These are phyloP conservation scores for Colletotrichum musae DNA, from an alignment of 2,329 filamentous ascomycete species.

Conservation along the genomic window DNA sequence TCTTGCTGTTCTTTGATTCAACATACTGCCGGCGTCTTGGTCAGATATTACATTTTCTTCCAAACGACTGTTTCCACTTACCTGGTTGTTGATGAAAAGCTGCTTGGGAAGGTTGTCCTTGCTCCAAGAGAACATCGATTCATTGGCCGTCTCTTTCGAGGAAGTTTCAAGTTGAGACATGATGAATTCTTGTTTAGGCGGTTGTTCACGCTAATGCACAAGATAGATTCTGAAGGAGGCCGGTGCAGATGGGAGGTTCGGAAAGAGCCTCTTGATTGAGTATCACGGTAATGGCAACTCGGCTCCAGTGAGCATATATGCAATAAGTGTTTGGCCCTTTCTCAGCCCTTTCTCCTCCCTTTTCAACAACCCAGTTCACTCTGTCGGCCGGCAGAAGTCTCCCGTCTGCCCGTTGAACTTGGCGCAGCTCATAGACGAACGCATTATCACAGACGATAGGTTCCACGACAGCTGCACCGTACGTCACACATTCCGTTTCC, in stretches of 20 bases:
- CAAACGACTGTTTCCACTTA: constrained; percentile 22
- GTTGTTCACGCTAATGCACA: background rate
- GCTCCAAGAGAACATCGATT: constrained; percentile 45
- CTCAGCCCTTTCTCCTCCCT: background rate
- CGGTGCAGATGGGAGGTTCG: too few species aligned
- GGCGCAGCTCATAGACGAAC: constrained; percentile 11
- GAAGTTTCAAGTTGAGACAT: constrained; percentile 46
- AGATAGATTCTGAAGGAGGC: too few species aligned
- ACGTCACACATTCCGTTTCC: too few species aligned
- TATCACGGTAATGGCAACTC: too few species aligned
- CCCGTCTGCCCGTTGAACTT: constrained; percentile 20
- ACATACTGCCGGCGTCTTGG: constrained; percentile 49
- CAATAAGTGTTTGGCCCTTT: too few species aligned
- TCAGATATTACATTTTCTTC: background rate
- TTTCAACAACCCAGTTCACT: background rate
- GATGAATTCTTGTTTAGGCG: background rate
- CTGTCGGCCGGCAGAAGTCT: background rate
- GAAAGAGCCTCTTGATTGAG: too few species aligned
- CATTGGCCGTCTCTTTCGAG: constrained; percentile 40
- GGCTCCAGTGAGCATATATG: too few species aligned
- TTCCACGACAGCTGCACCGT: too few species aligned
- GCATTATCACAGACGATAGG: background rate
- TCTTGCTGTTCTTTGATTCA: constrained; percentile 60
- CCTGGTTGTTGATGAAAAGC: constrained; percentile 57
- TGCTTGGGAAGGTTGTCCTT: constrained; percentile 53